phyloP scores from a whole-genome alignment of 2,329 filamentous ascomycete genomes.

The Aspergillus intermedius region DNA sequence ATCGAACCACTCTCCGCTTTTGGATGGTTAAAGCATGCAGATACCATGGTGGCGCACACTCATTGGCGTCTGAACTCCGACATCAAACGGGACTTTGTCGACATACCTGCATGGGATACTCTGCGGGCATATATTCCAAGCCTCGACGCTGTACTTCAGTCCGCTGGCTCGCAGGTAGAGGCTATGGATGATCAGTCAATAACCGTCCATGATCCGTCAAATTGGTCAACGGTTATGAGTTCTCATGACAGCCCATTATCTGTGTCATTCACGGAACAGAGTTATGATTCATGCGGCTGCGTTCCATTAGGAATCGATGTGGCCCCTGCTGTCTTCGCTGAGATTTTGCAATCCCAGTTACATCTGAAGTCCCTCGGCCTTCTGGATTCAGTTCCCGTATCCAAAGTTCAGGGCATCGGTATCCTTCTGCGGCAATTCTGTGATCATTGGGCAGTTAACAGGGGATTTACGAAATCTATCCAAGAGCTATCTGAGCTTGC shows the following conservation, averaged over 20 bases:
- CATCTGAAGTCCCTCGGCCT: constrained; percentile 37
- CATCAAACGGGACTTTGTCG: constrained; percentile 13
- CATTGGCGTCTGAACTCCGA: constrained; percentile 33
- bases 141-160: constrained; percentile 20
- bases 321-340: constrained; percentile 36
- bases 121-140: constrained; percentile 22
- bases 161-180: constrained; percentile 13
- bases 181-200: constrained; percentile 4
- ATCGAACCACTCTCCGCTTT: constrained; percentile 41
- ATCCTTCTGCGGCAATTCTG: constrained; percentile 25
- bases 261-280: constrained; percentile 30
- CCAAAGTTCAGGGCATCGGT: constrained; percentile 31
- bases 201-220: constrained; percentile 23
- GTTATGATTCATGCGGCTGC: constrained; percentile 38
- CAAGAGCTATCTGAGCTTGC: constrained; percentile 26
- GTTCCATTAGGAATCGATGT: constrained; percentile 43
- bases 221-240: constrained; percentile 27
- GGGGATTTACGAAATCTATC: constrained; percentile 20
- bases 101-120: constrained; percentile 19
- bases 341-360: constrained; percentile 40
- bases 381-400: constrained; percentile 31
- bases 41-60: constrained; percentile 40
- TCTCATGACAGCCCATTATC: constrained; percentile 33
- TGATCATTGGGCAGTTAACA: constrained; percentile 14
- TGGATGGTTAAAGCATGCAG: constrained; percentile 41